Percentiles rank a stretch among this genome's conserved stretches.
Conservation (phyloP, 129 eudicot genomes). For the Escallonia rubra region DNA sequence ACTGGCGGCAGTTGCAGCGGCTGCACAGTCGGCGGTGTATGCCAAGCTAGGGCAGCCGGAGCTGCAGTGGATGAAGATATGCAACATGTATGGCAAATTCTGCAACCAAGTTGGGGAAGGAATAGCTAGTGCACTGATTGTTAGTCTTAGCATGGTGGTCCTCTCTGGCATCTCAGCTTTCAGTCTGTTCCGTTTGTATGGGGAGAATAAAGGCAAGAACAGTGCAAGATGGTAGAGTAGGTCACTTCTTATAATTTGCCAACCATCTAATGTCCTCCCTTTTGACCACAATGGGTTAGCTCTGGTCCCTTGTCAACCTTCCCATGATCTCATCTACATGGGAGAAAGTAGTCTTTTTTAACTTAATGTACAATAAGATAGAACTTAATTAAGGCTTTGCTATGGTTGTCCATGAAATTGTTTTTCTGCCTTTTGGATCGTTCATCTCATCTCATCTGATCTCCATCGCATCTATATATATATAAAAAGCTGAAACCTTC, state of each 20-base stretch:
- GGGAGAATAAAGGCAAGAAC: conserved; percentile 44
- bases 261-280: background rate
- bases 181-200: conserved; percentile 75
- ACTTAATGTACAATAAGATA: too few species aligned
- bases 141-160: conserved; percentile 46
- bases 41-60: conserved; percentile 58
- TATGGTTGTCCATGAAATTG: too few species aligned
- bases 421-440: too few species aligned
- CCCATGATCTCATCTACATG: too few species aligned
- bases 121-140: conserved; percentile 51
- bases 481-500: too few species aligned
- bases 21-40: conserved; percentile 54
- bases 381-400: too few species aligned
- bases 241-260: background rate
- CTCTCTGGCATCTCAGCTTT: conserved; percentile 70
- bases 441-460: too few species aligned
- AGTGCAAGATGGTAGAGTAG: conserved; percentile 34
- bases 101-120: conserved; percentile 83
- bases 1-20: conserved; percentile 59
- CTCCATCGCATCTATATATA: too few species aligned
- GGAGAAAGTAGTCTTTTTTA: conserved; percentile 1
- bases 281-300: too few species aligned
- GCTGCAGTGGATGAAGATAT: conserved; percentile 79
- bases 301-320: too few species aligned
- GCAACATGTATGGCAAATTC: conserved; percentile 62